Evolutionary conservation across 768 basidiomycete genomes (phyloP), one percentile per base, ranked within the genome.

Genomic region (Naematelia encephala): DNA sequence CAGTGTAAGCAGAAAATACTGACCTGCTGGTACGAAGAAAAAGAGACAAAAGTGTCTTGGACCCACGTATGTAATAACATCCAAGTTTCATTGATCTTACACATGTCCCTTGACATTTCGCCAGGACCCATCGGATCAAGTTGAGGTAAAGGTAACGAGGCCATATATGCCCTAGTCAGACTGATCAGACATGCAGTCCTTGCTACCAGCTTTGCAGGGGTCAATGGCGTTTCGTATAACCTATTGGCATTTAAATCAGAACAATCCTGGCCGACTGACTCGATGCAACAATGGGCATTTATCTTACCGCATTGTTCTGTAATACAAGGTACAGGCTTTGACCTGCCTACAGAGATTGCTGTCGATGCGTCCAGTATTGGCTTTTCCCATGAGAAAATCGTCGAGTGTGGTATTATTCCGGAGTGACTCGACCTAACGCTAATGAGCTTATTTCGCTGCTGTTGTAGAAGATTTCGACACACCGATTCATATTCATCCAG

Each of bases 401-500:
- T 8, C 8, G 34, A 39, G 34, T 16, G 34, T 8, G 16, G 34
- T 39, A 16, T 39, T 39, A 16, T 39, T 16, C 16, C 34, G 34
- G 16, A 39, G 34, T 16, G 34, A 39, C 34, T 39, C 34, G 16
- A 39, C 16, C 34, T 39, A 16, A 16, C 8, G 8, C 8, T 39
- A 8, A 39, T 39, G 16, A 39, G 34, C 34, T 39, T 39, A 16
- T 8, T 39, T 8, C 34, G 34, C 8, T 39, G 16, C 34, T 29
- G 51, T 28, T 5, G 51, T 23, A 12, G 51, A 52, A 4, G 51
- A 30, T 19, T 29, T 50, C 25, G 27, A 30, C 51, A 52, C 26
- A 66, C 68, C n/a, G 19, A 51, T 4, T 56, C 57, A 30, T 64
- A 70, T 16, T 62, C 48, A 3, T 62, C 68, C 16, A 45, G 25